Conservation (phyloP, 257 asterid genomes). For the Coffea eugenioides region DNA sequence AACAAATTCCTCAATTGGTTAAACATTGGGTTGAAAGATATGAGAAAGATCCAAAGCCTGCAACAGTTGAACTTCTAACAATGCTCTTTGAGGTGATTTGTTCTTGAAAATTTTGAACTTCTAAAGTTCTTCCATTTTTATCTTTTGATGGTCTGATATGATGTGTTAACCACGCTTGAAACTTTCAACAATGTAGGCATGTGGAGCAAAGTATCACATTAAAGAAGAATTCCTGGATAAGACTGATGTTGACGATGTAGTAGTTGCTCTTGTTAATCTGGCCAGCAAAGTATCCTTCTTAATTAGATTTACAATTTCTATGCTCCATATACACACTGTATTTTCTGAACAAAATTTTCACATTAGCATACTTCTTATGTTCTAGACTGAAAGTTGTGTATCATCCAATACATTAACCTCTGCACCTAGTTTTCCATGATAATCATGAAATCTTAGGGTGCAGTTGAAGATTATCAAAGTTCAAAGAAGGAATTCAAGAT, state of each 20-base stretch:
- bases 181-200: slow-evolving; percentile 52
- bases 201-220: slow-evolving; percentile 80
- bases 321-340: background rate
- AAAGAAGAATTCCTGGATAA: slow-evolving; percentile 70
- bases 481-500: slow-evolving; percentile 83
- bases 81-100: slow-evolving; percentile 82
- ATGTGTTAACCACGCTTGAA: background rate
- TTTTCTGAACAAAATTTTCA: background rate
- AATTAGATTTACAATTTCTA: background rate
- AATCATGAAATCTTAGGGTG: slow-evolving; percentile 56
- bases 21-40: slow-evolving; percentile 84
- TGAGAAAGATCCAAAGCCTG: slow-evolving; percentile 66
- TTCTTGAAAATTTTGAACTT: slow-evolving; percentile 7
- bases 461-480: slow-evolving; percentile 89
- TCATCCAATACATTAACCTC: background rate
- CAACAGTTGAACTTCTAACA: slow-evolving; percentile 68
- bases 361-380: background rate
- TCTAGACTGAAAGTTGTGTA: background rate
- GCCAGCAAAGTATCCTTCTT: slow-evolving; percentile 77
- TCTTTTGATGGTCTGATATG: background rate
- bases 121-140: background rate
- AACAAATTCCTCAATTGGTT: slow-evolving; percentile 74
- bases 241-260: slow-evolving; percentile 86
- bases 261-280: slow-evolving; percentile 82
- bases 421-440: slow-evolving; percentile 42